Evolutionary conservation across 2,329 filamentous ascomycete genomes (phyloP), one percentile per base, ranked within the genome.

Genomic region (Botrytis cinerea): DNA sequence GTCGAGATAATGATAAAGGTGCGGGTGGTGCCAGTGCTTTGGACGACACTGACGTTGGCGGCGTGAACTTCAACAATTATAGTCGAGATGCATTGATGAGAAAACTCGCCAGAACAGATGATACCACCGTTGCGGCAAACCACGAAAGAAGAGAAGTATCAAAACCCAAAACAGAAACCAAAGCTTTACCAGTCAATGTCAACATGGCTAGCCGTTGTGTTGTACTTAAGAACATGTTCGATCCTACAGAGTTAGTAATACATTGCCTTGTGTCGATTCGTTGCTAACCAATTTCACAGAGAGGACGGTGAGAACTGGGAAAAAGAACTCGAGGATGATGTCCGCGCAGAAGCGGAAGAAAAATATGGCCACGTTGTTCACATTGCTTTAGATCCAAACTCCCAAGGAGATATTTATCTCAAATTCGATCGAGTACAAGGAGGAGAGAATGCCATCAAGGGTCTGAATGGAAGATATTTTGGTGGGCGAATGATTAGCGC

Each of bases 51-150:
- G 96, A 99, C 83, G 96, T 99, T 82, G 94, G 93, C 70, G 96
- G 96, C 81, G 95, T 99, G 84, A 98, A 98, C 85, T 98, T 98
- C 92, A 97, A 94, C 88, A 98, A 98, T 84, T 98, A 97, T 86
- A 97, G 94, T 87, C 93, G 96, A 85, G 94, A 98, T 86, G 93
- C 95, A 81, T 91, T 99, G 84, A 99, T 99, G 96, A 91, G 94
- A 84, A 98, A 98, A 86, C 93, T 99, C 84, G 95, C 96, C 82
- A 92, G 96, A 87, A 95, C 93, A 85, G 95, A 98, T 84, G 94
- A 98, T 82, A 87, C 90, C 78, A 84, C 87, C 75, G 48, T 51
- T 68, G 85, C 87, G 78, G 88, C 89, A 79, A 89, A 88, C 70
- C 80, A 83, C 75, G 89, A 92, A 78, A 90, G 93, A 84, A 88